Percentiles rank a stretch among this genome's conserved stretches.
phyloP scores from a whole-genome alignment of 2,329 filamentous ascomycete genomes.

The Fusarium xyrophilum region DNA sequence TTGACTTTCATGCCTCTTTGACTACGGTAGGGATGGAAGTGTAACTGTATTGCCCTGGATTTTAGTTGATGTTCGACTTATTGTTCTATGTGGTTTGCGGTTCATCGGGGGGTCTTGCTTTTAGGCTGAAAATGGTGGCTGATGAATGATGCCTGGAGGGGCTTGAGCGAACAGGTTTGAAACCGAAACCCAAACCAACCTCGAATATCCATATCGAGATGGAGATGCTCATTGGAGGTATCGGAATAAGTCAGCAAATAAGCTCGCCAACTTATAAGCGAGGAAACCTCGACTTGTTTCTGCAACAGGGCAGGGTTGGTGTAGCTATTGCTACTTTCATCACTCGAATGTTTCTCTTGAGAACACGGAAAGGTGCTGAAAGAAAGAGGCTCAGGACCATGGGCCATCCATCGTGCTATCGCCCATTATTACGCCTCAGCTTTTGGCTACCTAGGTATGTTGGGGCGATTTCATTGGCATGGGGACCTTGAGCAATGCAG shows the following conservation, averaged over 20 bases:
- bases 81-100: not conserved
- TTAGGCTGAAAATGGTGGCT: not conserved
- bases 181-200: slow-evolving; percentile 14
- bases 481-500: slow-evolving; percentile 17
- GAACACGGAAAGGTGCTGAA: not conserved
- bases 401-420: slow-evolving; percentile 10
- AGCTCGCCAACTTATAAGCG: not conserved
- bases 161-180: slow-evolving; percentile 8
- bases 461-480: slow-evolving; percentile 16
- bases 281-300: not conserved
- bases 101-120: not conserved
- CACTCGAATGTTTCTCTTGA: not conserved
- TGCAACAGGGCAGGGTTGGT: not conserved
- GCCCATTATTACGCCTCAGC: slow-evolving; percentile 11
- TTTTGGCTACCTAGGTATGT: slow-evolving; percentile 8
- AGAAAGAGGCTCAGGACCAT: not conserved
- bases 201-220: not conserved
- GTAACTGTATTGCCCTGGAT: not conserved
- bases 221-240: slow-evolving; percentile 9
- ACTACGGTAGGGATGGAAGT: not conserved
- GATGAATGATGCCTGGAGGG: slow-evolving; percentile 4
- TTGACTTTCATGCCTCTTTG: not conserved
- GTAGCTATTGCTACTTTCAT: not conserved
- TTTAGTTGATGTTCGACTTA: not conserved
- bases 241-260: slow-evolving; percentile 3